Base-by-base conservation (phyloP, 352 stramenopile genomes). In the Globisporangium rhizosaccharum region DNA sequence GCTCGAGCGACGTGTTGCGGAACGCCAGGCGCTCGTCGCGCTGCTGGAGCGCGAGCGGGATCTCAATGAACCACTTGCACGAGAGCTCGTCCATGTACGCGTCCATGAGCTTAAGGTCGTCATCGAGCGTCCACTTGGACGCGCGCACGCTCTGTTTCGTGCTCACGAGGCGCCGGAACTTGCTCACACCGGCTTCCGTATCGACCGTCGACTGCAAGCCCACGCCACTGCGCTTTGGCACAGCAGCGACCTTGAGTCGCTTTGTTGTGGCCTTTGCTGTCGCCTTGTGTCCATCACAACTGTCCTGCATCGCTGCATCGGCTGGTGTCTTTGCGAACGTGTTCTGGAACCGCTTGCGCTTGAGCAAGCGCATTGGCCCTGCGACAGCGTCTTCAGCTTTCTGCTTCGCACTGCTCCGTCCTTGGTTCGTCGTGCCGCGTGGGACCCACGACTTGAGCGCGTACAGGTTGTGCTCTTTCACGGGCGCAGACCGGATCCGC, bases 41-140 rank as follows among this genome's bases (percentile, higher is more conserved):
- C 26, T 69, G 70, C 56, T 92, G 82, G 6, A 94, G 64, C 11
- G 82, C 78, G 37, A 90, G 39, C 0, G 85, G 85, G 7, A 94
- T 59, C 23, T 92, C 81, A 30, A 94, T 80, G 64, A 88, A 88
- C 82, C 85, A 94, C 33, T 79, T 72, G 20, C 69, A 76, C 2
- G 82, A 87, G 37, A 89, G 66, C 65, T 85, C 77, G 12, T 90
- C 78, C 46, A 94, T 67, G 65, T 91, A 94, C 33, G 77, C 49
- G 50, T 90, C 75, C 60, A 93, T 79, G 39, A 94, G 54, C 36
- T 64, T 62, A n/a, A 79, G 56, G 57, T 94, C 81, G 3, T 88
- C 69, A 49, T 88, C 75, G 51, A 77, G 56, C 3, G 68, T 76
- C 84, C 82, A 91, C 39, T 85, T 88, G 10, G 71, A 70, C 3